Conservation (phyloP, 495 filamentous ascomycete genomes). For the Lentithecium fluviatile region DNA sequence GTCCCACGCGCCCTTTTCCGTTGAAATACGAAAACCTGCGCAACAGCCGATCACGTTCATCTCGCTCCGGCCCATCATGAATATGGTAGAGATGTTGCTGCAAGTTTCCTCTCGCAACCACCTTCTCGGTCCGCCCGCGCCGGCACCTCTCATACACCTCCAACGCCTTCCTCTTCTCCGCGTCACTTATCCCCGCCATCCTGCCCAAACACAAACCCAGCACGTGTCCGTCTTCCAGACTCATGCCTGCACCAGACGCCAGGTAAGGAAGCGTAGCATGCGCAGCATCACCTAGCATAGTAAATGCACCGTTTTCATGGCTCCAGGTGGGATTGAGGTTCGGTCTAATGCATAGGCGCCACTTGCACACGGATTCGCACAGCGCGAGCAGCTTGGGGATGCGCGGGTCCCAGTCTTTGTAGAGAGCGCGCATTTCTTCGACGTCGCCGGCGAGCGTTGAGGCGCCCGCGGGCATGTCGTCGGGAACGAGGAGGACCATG, state of each 20-base stretch:
- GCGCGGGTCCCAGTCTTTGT: slow-evolving; percentile 54
- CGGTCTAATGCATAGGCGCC: slow-evolving; percentile 34
- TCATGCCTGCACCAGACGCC: slow-evolving; percentile 30
- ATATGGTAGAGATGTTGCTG: slow-evolving; percentile 56
- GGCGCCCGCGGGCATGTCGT: slow-evolving; percentile 61
- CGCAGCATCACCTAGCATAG: slow-evolving; percentile 32
- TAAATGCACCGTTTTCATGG: slow-evolving; percentile 29
- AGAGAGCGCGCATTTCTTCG: slow-evolving; percentile 66
- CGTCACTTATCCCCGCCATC: slow-evolving; percentile 40
- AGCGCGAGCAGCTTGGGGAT: slow-evolving; percentile 34
- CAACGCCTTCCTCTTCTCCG: slow-evolving; percentile 45
- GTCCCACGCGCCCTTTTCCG: slow-evolving; percentile 4
- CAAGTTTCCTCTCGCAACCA: slow-evolving; percentile 53
- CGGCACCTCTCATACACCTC: slow-evolving; percentile 52
- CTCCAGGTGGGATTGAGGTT: slow-evolving; percentile 30
- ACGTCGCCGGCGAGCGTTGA: slow-evolving; percentile 58
- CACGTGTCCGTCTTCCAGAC: slow-evolving; percentile 32
- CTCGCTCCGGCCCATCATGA: slow-evolving; percentile 54
- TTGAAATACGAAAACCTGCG: slow-evolving; percentile 14
- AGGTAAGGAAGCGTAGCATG: slow-evolving; percentile 38
- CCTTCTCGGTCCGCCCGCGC: slow-evolving; percentile 50
- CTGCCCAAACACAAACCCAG: slow-evolving; percentile 44
- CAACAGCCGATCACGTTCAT: slow-evolving; percentile 46
- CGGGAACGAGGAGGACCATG: slow-evolving; percentile 68
- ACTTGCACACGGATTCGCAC: slow-evolving; percentile 34